phyloP scores from a whole-genome alignment of 352 stramenopile genomes.

The Phytophthora niederhauseri region DNA sequence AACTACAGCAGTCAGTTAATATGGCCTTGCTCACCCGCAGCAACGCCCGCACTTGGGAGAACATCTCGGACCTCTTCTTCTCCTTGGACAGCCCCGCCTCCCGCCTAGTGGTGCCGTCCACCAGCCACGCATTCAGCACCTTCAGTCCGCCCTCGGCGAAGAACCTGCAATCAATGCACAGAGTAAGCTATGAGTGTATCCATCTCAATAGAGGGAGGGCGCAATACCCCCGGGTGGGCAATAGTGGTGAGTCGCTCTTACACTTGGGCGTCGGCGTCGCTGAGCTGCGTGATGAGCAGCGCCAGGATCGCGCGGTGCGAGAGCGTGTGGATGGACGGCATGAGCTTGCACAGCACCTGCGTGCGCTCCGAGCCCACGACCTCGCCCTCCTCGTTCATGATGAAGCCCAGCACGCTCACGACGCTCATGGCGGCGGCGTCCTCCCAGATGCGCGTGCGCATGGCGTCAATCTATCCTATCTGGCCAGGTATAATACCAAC shows the following conservation, averaged over 20 bases:
- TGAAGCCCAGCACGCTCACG: conserved; percentile 80
- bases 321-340: conserved; percentile 83
- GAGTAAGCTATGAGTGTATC: not conserved
- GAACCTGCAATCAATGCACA: conserved; percentile 44
- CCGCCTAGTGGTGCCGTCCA: conserved; percentile 48
- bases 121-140: conserved; percentile 77
- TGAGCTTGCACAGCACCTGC: conserved; percentile 82
- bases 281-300: conserved; percentile 74
- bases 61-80: conserved; percentile 76
- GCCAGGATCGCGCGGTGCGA: conserved; percentile 79
- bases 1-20: not conserved
- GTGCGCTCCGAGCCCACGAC: conserved; percentile 76
- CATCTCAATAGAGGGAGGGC: too few species aligned
- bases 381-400: conserved; percentile 85
- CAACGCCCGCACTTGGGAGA: conserved; percentile 76
- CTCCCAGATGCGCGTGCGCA: conserved; percentile 82
- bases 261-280: conserved; percentile 72
- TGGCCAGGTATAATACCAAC: too few species aligned
- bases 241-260: conserved; percentile 19
- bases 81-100: conserved; percentile 51
- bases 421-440: conserved; percentile 79
- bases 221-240: too few species aligned
- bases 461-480: conserved; percentile 23
- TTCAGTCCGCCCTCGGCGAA: conserved; percentile 74
- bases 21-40: conserved; percentile 47